phyloP scores from a whole-genome alignment of 768 basidiomycete species.

The Collybia sordida region DNA sequence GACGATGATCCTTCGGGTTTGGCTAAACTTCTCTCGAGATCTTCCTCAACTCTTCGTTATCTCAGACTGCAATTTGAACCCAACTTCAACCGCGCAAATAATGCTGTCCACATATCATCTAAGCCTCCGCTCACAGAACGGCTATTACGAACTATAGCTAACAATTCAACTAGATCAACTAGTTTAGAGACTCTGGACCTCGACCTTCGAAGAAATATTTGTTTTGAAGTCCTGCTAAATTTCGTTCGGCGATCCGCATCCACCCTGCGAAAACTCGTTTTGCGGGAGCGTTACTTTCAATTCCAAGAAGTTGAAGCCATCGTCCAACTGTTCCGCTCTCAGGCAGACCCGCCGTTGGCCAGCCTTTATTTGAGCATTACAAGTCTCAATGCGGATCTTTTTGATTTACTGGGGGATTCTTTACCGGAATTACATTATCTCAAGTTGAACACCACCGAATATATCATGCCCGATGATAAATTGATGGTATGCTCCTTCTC shows the following conservation, averaged over 20 bases:
- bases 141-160: constrained; percentile 27
- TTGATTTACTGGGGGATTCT: constrained; percentile 31
- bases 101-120: constrained; percentile 22
- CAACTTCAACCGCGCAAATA: constrained; percentile 38
- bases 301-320: constrained; percentile 28
- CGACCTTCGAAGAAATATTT: constrained; percentile 34
- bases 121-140: constrained; percentile 36
- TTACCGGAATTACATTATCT: constrained; percentile 30
- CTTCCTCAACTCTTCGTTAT: constrained; percentile 28
- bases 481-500: not conserved
- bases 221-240: constrained; percentile 31
- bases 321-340: constrained; percentile 20
- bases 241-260: constrained; percentile 29
- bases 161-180: constrained; percentile 25
- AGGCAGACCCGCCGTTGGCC: constrained; percentile 16
- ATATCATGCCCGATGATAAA: not conserved
- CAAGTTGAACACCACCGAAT: constrained; percentile 16
- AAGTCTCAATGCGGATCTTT: constrained; percentile 26
- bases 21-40: constrained; percentile 26
- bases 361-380: constrained; percentile 33
- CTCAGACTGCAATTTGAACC: no score
- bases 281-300: constrained; percentile 41
- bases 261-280: constrained; percentile 31
- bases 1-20: constrained; percentile 33
- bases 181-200: constrained; percentile 34